phyloP scores from a whole-genome alignment of 805 yeast genomes.

The Kluyveromyces siamensis region DNA sequence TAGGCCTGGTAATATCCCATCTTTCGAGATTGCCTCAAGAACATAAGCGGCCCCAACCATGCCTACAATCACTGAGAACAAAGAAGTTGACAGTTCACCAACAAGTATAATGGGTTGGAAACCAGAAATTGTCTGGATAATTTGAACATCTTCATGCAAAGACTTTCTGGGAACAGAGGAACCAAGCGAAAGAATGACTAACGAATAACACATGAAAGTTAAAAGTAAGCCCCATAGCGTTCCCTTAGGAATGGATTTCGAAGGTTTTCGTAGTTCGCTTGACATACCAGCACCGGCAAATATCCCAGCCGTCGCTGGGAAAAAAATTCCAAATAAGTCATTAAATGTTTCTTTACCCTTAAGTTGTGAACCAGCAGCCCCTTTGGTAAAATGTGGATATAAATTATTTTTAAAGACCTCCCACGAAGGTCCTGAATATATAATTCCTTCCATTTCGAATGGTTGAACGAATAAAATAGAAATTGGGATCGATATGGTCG shows the following conservation, averaged over 20 bases:
- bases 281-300: constrained; percentile 99
- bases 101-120: constrained; percentile 59
- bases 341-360: constrained; percentile 62
- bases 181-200: constrained; percentile 80
- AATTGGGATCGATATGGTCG: constrained; percentile 76
- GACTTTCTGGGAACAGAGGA: constrained; percentile 71
- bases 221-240: constrained; percentile 74
- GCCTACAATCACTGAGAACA: constrained; percentile 92
- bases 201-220: constrained; percentile 66
- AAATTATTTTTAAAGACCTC: constrained; percentile 55
- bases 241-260: constrained; percentile 87
- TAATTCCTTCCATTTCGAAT: constrained; percentile 40
- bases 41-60: constrained; percentile 91
- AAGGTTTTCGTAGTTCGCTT: constrained; percentile 81
- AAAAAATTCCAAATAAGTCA: constrained; percentile 86
- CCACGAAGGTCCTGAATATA: constrained; percentile 72
- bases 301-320: constrained; percentile 98
- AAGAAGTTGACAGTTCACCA: constrained; percentile 89
- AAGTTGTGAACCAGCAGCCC: constrained; percentile 84
- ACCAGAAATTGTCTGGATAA: constrained; percentile 72
- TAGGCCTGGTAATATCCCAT: constrained; percentile 77
- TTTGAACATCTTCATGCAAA: constrained; percentile 69
- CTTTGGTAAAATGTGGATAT: constrained; percentile 71
- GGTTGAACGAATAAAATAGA: constrained; percentile 63
- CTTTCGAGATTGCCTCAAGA: constrained; percentile 85